phyloP scores from a whole-genome alignment of 2,329 filamentous ascomycete genomes.

The Colletotrichum noveboracense region DNA sequence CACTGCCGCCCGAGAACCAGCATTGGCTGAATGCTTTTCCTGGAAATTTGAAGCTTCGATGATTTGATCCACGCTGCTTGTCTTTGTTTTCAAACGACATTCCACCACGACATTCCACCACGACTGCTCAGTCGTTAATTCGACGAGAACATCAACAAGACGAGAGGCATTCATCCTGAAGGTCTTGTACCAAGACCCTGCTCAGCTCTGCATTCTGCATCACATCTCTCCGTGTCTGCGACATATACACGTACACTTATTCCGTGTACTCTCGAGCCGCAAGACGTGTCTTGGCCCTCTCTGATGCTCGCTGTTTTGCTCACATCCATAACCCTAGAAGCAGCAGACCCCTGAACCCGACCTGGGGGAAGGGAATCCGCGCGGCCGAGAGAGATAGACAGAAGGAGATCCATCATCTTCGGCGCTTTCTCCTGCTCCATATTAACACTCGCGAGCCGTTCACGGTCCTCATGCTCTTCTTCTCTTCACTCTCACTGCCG shows the following conservation, averaged over 20 bases:
- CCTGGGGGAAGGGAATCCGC: not conserved
- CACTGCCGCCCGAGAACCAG: not conserved
- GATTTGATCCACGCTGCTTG: not conserved
- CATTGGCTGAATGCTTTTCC: not conserved
- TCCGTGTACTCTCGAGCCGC: not conserved
- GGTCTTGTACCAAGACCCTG: not conserved
- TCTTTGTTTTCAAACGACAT: not conserved
- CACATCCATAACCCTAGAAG: not conserved
- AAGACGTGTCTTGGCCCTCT: not conserved
- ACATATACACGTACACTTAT: not conserved
- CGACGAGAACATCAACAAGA: too few relatives aligned
- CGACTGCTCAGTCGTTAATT: not conserved
- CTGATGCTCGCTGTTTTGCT: not conserved
- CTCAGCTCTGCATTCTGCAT: not conserved
- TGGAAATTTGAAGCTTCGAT: not conserved
- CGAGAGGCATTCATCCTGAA: not conserved
- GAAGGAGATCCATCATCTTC: not conserved
- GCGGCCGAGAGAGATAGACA: not conserved
- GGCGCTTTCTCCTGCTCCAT: not conserved
- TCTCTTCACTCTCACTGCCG: not conserved
- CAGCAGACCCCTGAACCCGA: not conserved
- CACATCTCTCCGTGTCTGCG: not conserved
- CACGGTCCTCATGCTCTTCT: not conserved
- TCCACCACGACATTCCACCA: not conserved
- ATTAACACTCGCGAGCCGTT: not conserved